These are phyloP conservation scores for Fusarium temperatum DNA, from an alignment of 2,329 filamentous ascomycete species.

Conservation along the genomic window DNA sequence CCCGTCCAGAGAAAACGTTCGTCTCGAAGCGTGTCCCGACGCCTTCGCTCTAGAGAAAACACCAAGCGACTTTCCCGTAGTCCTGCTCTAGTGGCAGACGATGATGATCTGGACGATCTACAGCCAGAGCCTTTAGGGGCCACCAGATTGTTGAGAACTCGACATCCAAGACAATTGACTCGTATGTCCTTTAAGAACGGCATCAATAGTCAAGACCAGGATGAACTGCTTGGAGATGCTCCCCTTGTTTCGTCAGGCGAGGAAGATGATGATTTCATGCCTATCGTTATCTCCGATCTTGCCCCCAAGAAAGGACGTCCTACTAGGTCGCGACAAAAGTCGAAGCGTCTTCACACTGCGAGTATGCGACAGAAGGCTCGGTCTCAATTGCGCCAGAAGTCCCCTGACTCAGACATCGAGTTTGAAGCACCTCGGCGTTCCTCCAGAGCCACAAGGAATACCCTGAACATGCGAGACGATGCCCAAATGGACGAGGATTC, in stretches of 20 bases:
- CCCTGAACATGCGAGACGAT: conserved; percentile 59
- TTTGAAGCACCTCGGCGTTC: conserved; percentile 63
- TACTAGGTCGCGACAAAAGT: conserved; percentile 31
- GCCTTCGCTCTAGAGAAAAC: conserved; percentile 41
- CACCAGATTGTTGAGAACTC: conserved; percentile 38
- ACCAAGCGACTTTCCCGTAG: conserved; percentile 32
- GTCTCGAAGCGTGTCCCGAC: conserved; percentile 13
- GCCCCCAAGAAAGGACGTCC: conserved; percentile 36
- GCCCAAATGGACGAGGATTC: conserved; percentile 68
- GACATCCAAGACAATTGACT: conserved; percentile 41
- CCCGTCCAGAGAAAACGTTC: conserved; percentile 8
- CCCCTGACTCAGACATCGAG: conserved; percentile 58
- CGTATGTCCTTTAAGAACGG: conserved; percentile 39
- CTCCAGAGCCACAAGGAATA: conserved; percentile 55
- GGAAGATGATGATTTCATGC: conserved; percentile 48
- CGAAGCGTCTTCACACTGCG: conserved; percentile 31
- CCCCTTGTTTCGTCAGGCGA: conserved; percentile 42
- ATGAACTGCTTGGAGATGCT: conserved; percentile 47
- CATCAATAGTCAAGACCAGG: conserved; percentile 38
- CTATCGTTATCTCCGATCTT: conserved; percentile 51
- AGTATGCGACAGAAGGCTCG: conserved; percentile 16
- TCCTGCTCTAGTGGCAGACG: conserved; percentile 21
- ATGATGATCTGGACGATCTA: conserved; percentile 32
- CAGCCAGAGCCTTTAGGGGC: conserved; percentile 3
- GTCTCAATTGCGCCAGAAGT: conserved; percentile 33